Evolutionary conservation across 225 moss, liverwort and hornwort species (phyloP), one percentile per base, ranked within the genome.

Genomic region (Straminergon stramineum): DNA sequence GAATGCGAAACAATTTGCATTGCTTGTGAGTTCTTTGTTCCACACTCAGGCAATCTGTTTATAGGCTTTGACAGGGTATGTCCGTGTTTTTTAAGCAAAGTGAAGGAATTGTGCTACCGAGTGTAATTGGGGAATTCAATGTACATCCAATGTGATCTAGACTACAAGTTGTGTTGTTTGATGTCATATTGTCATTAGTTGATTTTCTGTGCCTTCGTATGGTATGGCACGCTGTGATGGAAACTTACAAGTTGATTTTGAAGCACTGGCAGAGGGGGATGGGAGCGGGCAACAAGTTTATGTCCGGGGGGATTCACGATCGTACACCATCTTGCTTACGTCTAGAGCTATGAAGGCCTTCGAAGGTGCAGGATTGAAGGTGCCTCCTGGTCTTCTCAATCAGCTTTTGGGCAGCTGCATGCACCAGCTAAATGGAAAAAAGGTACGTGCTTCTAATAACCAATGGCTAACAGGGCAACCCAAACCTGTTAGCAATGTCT

Each of bases 371-470:
- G 91, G 90, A 35, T 86, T 95, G 41, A 30, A 88, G 69, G 26
- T 94, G 82, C 95, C 95, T 88, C 81, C 94, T 52, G 91, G 84
- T 70, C 91, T 95, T 63, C 92, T 93, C 23, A 92, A 88, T 75
- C 88, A 87, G 51, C 58, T 94, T 34, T 27, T 87, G 39, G 95
- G 95, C 65, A 75, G 34, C 88, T 92, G 92, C 79, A 27, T 16
- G 39, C 90, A 95, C 91, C 90, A 67, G 48, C 62, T 52, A 43
- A 92, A 90, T 73, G 95, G 92, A 58, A 89, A 91, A 88, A 90
- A 91, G 90, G 95, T 92, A 77, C 13, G 12, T 52, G 71, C 52
- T 74, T 57, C 63, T 39, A 79, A 37, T 81, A 27, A 8, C 68
- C 48, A 73, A 43, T 61, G 56, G 64, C 86, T 68, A 81, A 34